Evolutionary conservation across 306 rosid genomes (phyloP).

Genomic region (Cicer pinnatifidum): DNA sequence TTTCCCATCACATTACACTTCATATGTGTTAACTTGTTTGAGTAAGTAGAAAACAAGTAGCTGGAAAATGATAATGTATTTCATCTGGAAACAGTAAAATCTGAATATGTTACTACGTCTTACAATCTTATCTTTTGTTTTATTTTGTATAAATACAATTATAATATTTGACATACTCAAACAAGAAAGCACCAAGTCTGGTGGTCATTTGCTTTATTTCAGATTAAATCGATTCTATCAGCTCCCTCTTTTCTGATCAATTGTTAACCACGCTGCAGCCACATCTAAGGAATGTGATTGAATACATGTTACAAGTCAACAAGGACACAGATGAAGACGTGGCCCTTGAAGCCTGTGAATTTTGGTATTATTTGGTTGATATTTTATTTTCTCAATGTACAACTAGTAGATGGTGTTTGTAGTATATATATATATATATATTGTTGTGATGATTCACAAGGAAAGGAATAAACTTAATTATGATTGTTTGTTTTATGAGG

Average conservation of each 20-base stretch:
- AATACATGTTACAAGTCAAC: constrained; percentile 97
- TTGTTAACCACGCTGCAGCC: constrained; percentile 68
- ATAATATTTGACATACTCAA: constrained; percentile 16
- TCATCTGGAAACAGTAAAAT: constrained; percentile 24
- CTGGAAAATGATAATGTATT: constrained; percentile 24
- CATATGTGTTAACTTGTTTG: constrained; percentile 15
- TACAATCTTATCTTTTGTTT: constrained; percentile 26
- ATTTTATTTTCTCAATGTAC: constrained; percentile 25
- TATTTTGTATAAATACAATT: constrained; percentile 23
- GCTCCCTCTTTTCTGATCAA: constrained; percentile 43
- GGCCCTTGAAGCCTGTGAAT: constrained; percentile 98
- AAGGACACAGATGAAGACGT: constrained; percentile 94
- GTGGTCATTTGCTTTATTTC: constrained; percentile 34
- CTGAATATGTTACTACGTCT: constrained; percentile 15
- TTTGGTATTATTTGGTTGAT: constrained; percentile 66
- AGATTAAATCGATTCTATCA: constrained; percentile 24
- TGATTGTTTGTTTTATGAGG: not conserved
- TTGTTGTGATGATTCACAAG: constrained; percentile 37
- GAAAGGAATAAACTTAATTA: constrained; percentile 4
- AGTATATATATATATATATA: constrained; percentile 31
- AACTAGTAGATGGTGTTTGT: constrained; percentile 32
- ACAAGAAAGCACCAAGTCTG: constrained; percentile 22
- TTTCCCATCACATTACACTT: constrained; percentile 24
- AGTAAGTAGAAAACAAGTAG: constrained; percentile 7
- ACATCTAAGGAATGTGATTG: constrained; percentile 80